Conservation (phyloP, 2,329 filamentous ascomycete species). For the Penicillium sp. region DNA sequence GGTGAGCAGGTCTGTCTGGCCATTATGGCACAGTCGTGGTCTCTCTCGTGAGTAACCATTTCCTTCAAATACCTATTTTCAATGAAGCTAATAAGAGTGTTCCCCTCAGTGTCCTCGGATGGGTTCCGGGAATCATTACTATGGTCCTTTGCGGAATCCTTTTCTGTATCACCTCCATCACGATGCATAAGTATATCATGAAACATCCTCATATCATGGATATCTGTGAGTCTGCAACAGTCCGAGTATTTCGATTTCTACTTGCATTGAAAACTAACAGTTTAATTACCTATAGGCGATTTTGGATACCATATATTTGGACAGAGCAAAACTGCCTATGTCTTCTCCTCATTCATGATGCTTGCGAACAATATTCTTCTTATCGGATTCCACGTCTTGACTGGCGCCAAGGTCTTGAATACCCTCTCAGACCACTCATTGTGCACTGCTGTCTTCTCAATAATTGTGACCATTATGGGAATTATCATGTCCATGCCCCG, state of each 20-base stretch:
- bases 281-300: slow-evolving; percentile 33
- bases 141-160: slow-evolving; percentile 47
- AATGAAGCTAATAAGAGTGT: neutral
- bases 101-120: slow-evolving; percentile 19
- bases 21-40: slow-evolving; percentile 55
- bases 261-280: neutral
- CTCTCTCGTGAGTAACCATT: slow-evolving; percentile 42
- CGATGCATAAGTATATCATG: slow-evolving; percentile 56
- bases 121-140: slow-evolving; percentile 28
- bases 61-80: neutral
- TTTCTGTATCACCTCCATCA: slow-evolving; percentile 54
- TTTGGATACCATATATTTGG: slow-evolving; percentile 52
- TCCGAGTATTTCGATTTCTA: neutral
- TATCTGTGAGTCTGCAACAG: slow-evolving; percentile 40
- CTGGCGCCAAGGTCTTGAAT: slow-evolving; percentile 52
- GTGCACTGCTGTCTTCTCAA: slow-evolving; percentile 52
- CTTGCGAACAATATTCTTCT: slow-evolving; percentile 55
- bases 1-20: slow-evolving; percentile 54
- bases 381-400: slow-evolving; percentile 53
- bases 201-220: slow-evolving; percentile 52
- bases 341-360: slow-evolving; percentile 43
- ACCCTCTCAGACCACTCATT: slow-evolving; percentile 51
- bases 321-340: slow-evolving; percentile 45
- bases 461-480: slow-evolving; percentile 50
- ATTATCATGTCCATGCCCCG: slow-evolving; percentile 49